Base-by-base conservation (phyloP, 2,329 filamentous ascomycete species). In the Akanthomyces uredinophilus region DNA sequence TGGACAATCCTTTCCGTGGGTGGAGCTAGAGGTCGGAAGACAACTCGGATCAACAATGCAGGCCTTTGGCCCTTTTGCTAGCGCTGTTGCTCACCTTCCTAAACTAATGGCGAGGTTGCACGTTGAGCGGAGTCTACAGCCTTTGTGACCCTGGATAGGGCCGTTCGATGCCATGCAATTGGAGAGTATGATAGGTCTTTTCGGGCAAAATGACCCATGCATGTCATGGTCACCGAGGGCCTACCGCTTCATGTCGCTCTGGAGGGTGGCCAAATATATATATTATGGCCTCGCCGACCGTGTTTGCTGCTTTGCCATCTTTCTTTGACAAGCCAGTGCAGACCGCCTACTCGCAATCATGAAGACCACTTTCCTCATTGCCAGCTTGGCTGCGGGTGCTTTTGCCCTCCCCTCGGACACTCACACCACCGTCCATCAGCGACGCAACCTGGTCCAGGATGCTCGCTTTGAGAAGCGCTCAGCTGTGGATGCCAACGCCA, bases 371-470 rank as follows among this genome's bases (percentile, higher is more conserved):
- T n/a, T 66, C 20, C 56, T 68, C 13, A 53, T 68, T 46, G 63
- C 63, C 47, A 59, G 67, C 65, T 60, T 69, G 32, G 55, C 58
- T 37, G 66, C 67, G 47, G 60, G 65, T 14, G 63, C 56, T 32
- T 20, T 68, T 10, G 65, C 65, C 14, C 29, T 63, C 14, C 64
- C 68, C 20, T 64, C 64, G 8, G 52, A 52, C 14, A 64, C 60
- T 5, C 69, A 74, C 61, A 66, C 74, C 61, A 66, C 74, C 22
- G 64, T 75, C 49, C 74, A 76, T 61, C 72, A 75, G 63, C 67
- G 69, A 52, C 69, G 70, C n/a, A 63, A 68, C 16, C 61, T 62
- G 2, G 35, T 47, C 10, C 24, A 29, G 22, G 60, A 49, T 18
- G 59, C 65, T 20, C 67, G 65, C 43, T 75, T 71, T 69, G 63